Evolutionary conservation across 345 rosid species (phyloP).

Genomic region (Citrus hindsii): DNA sequence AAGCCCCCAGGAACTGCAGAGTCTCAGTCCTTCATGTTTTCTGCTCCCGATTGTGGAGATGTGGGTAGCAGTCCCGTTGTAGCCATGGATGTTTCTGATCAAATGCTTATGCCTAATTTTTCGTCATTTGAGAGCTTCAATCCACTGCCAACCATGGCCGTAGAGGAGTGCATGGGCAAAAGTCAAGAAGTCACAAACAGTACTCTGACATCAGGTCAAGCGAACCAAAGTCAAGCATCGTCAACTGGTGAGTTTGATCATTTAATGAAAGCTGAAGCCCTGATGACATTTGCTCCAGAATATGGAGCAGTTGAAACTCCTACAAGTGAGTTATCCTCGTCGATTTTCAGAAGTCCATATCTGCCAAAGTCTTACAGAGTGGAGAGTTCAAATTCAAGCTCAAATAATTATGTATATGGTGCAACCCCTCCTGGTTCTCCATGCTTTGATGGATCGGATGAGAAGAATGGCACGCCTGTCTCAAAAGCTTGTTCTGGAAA

Average conservation of each 20-base stretch:
- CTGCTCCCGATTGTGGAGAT: conserved; percentile 79
- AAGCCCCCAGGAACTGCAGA: conserved; percentile 99
- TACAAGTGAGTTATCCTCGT: conserved; percentile 52
- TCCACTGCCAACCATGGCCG: conserved; percentile 44
- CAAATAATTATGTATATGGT: conserved; percentile 68
- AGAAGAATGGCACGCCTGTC: conserved; percentile 44
- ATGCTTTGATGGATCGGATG: conserved; percentile 52
- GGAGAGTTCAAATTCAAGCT: conserved; percentile 70
- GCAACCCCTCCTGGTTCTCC: conserved; percentile 81
- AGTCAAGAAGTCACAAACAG: conserved; percentile 58
- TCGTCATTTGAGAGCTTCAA: conserved; percentile 85
- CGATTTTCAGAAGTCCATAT: conserved; percentile 80
- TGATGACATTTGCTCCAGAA: conserved; percentile 92
- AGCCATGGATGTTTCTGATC: conserved; percentile 76
- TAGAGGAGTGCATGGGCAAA: conserved; percentile 65
- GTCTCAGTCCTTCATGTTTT: conserved; percentile 77
- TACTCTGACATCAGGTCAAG: conserved; percentile 46
- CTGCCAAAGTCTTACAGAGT: conserved; percentile 66
- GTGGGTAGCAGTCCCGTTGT: conserved; percentile 76
- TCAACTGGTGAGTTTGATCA: conserved; percentile 80
- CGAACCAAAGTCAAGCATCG: conserved; percentile 40
- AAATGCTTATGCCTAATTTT: conserved; percentile 73
- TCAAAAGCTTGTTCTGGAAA: conserved; percentile 45
- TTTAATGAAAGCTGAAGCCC: conserved; percentile 90
- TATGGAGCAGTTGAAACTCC: conserved; percentile 94